Conservation (phyloP, 2,329 filamentous ascomycete genomes). For the Aspergillus quadrilineatus region DNA sequence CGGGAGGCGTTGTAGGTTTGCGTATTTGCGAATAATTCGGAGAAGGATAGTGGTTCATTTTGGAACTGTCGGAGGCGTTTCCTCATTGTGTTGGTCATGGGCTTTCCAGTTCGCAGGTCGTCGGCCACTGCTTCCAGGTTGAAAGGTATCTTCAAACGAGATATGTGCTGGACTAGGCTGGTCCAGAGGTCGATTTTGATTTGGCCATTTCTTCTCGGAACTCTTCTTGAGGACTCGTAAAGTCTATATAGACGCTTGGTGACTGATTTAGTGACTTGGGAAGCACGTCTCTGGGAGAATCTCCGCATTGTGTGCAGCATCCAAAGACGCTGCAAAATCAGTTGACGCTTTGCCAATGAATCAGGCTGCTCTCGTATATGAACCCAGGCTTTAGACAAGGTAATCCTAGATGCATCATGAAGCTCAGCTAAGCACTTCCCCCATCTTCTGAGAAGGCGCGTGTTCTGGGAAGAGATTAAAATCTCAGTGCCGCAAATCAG, state of each 20-base stretch:
- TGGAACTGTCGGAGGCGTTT: slow-evolving; percentile 26
- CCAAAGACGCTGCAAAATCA: slow-evolving; percentile 37
- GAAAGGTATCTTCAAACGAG: slow-evolving; percentile 31
- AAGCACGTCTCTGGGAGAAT: slow-evolving; percentile 21
- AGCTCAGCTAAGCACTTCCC: slow-evolving; percentile 26
- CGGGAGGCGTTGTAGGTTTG: slow-evolving; percentile 28
- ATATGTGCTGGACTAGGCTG: slow-evolving; percentile 29
- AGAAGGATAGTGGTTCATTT: slow-evolving; percentile 28
- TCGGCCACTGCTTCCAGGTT: slow-evolving; percentile 29
- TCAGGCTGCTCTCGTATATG: slow-evolving; percentile 15
- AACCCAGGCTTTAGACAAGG: slow-evolving; percentile 28
- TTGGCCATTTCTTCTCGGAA: background rate
- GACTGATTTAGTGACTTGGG: slow-evolving; percentile 22
- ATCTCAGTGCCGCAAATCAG: slow-evolving; percentile 36
- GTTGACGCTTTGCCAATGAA: slow-evolving; percentile 21
- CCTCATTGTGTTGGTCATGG: slow-evolving; percentile 25
- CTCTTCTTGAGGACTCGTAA: slow-evolving; percentile 25
- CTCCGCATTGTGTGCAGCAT: slow-evolving; percentile 28
- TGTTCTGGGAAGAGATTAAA: slow-evolving; percentile 25
- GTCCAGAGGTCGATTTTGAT: slow-evolving; percentile 24
- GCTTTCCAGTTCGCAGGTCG: slow-evolving; percentile 26
- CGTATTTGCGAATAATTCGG: slow-evolving; percentile 29
- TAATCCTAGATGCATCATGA: slow-evolving; percentile 22
- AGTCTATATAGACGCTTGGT: slow-evolving; percentile 27
- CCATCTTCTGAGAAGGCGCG: slow-evolving; percentile 32